Evolutionary conservation across 1,284 basidiomycete species (phyloP), one percentile per base, ranked within the genome.

Genomic region (Schizopora paradoxa): DNA sequence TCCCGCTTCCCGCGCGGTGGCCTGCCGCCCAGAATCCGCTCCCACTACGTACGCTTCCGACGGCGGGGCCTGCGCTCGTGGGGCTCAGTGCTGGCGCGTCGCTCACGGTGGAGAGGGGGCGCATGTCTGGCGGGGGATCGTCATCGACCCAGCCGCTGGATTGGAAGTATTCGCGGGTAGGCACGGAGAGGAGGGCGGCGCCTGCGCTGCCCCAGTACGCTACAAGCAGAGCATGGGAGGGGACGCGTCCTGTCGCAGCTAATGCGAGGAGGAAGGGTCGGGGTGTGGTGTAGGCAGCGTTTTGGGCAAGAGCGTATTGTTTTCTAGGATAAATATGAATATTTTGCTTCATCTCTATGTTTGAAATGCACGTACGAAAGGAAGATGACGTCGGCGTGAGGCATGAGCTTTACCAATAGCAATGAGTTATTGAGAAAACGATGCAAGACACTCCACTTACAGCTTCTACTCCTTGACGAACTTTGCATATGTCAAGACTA

Each of bases 121-220:
- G 51, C 28, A 13, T 51, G 27, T 6, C 42, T 10, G 23, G 42
- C 34, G 19, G 49, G 34, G 5, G 52, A 14, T 19, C 45, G 23
- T 55, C 47, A 14, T 65, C 66, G 1, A 81, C 75, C 86, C 85
- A 88, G 2, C 79, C 80, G 0, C 82, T 86, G 52, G 79, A 81
- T 56, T 90, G 87, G 56, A 88, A 85, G 61, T 90, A 90, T 55
- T 90, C 86, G 52, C 76, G 74, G 0, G 86, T 88, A 0, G 86
- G 87, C 5, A 90, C 63, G n/a, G 83, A 86, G 44, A 90, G 73
- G 2, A 84, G 77, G 0, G 86, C 87, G 1, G 82, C 82, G 6
- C 86, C 86, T 36, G 85, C 80, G 19, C 69, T 66, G 13, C 86
- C 85, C 75, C 86, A 88, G 57, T 87, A 70, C 4, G 81, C 84